phyloP scores from a whole-genome alignment of 257 asterid genomes.

The Henckelia pumila region DNA sequence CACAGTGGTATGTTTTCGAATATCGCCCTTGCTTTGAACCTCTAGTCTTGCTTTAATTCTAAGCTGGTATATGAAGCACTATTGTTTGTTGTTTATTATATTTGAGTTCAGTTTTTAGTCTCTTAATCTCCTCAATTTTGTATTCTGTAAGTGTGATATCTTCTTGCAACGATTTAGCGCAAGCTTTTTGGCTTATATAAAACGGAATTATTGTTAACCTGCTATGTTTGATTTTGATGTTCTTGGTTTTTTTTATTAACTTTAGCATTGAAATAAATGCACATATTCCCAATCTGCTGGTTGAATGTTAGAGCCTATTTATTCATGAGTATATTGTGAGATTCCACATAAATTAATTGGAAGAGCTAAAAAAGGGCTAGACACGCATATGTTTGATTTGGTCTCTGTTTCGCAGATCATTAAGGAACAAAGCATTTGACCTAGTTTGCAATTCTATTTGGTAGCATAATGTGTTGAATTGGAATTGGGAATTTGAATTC shows the following conservation, averaged over 20 bases:
- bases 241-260: background rate
- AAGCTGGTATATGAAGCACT: background rate
- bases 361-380: background rate
- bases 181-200: too few relatives aligned
- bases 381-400: background rate
- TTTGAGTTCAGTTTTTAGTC: background rate
- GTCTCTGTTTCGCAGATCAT: background rate
- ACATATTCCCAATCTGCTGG: background rate
- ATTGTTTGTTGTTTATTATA: background rate
- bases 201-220: background rate
- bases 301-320: background rate
- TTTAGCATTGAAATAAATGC: background rate
- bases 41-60: constrained; percentile 9
- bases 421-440: background rate
- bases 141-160: background rate
- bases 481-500: background rate
- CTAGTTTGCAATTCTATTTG: background rate
- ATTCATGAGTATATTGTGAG: background rate
- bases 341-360: background rate
- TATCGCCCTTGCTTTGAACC: background rate
- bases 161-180: background rate
- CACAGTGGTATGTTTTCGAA: constrained; percentile 39
- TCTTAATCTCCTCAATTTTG: background rate
- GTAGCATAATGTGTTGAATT: background rate
- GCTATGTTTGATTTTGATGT: background rate